Base-by-base conservation (phyloP, 2,329 filamentous ascomycete species). In the Remersonia thermophila region DNA sequence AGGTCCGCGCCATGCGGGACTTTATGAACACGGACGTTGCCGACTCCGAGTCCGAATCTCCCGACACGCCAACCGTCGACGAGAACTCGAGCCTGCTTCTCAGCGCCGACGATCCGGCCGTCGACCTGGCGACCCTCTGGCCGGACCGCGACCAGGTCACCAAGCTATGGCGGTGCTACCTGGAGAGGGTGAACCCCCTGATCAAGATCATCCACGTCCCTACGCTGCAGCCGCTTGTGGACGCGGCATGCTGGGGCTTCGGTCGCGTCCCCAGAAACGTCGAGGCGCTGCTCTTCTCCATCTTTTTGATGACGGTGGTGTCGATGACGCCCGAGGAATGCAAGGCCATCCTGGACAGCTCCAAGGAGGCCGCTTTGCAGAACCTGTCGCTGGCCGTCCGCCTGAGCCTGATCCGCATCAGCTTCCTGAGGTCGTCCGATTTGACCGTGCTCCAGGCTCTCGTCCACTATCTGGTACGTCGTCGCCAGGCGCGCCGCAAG, bases 161-260 rank as follows among this genome's bases (percentile, higher is more conserved):
- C 48, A 67, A 69, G 34, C 65, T 89, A 4, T 89, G 83, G 83
- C 78, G 85, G 52, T 63, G 74, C 7, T 86, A 79, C 45, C 60
- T 85, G 5, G 75, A 83, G 33, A 77, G 83, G 42, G 75, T 87
- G 37, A 81, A 87, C 48, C 81, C 82, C 0, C 54, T 85, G 31
- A 73, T 75, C 46, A 87, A 86, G 52, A 59, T 73, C 31, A 74
- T 84, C 16, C 83, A 89, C 51, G 69, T 79, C 2, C 81, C 82
- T 0, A 76, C 76, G 0, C 55, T 84, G 3, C 77, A 85, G 48
- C 67, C 70, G 2, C 67, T 71, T 31, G 61, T 86, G 7, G 66
- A 80, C 27, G 71, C 81, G 39, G 77, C 77, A 2, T 70, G 68
- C 1, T 65, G 65, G 12, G 67, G 73, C 41, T 59, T 77, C 14